Conservation (phyloP, 805 yeast species). For the Kluyveromyces wickerhamii region DNA sequence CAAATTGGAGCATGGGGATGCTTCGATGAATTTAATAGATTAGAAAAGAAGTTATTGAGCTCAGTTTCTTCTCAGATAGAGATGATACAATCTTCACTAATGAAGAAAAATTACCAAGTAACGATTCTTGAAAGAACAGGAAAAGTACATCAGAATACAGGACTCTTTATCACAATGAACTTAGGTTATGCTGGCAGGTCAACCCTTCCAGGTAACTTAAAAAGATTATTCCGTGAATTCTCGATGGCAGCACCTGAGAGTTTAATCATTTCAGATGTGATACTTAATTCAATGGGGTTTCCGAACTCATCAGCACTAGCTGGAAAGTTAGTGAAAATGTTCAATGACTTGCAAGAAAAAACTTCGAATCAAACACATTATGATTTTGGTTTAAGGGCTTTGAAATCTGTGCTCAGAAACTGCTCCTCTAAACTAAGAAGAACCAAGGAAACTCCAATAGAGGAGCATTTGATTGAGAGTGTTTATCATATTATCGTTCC, state of each 20-base stretch:
- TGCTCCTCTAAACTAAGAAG: constrained; percentile 36
- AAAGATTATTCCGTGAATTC: constrained; percentile 66
- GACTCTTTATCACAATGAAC: constrained; percentile 84
- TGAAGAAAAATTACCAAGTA: constrained; percentile 16
- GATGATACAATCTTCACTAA: constrained; percentile 51
- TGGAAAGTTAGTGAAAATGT: constrained; percentile 44
- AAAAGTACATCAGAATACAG: constrained; percentile 42
- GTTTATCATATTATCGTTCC: constrained; percentile 62
- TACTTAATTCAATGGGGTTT: constrained; percentile 72
- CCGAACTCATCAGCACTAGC: constrained; percentile 39
- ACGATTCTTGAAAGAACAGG: constrained; percentile 38
- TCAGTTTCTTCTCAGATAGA: constrained; percentile 81
- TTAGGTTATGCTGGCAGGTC: constrained; percentile 84
- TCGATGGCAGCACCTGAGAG: constrained; percentile 69
- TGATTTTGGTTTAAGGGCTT: constrained; percentile 82
- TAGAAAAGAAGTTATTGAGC: constrained; percentile 63
- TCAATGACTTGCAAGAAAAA: constrained; percentile 33
- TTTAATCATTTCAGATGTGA: constrained; percentile 56
- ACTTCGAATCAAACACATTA: constrained; percentile 62
- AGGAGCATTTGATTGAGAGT: constrained; percentile 39
- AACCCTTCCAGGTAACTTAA: constrained; percentile 75
- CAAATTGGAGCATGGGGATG: constrained; percentile 92
- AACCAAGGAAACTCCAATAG: constrained; percentile 6
- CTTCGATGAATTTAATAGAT: constrained; percentile 88
- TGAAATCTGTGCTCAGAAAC: constrained; percentile 56